Evolutionary conservation across 805 yeast species (phyloP), one percentile per base, ranked within the genome.

Genomic region (Nakazawaea ernobii): DNA sequence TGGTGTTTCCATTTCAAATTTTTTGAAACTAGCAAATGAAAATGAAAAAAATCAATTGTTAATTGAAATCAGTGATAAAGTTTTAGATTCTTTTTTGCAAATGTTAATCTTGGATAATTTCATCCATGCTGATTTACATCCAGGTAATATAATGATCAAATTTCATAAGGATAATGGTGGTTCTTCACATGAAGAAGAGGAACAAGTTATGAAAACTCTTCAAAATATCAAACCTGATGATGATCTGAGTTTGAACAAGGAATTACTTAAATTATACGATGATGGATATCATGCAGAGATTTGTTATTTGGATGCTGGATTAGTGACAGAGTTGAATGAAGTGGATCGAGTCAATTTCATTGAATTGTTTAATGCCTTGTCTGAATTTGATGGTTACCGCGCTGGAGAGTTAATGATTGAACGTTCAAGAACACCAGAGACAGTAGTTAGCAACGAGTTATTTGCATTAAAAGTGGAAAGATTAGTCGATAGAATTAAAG

Each of bases 351-450:
- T 80, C 27, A 94, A 94, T 60, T 94, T 94, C 60, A 79, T 94
- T 32, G 97, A 88, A 39, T 71, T 94, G 48, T 94, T 94, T 71
- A 84, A 85, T 56, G 86, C 97, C 0, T 69, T 94, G 32, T 86
- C 96, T 2, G 85, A 82, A 52, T 94, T 94, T 66, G 96, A 94
- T 63, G 99, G 99, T 0, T 90, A 86, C 61, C 75, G 74, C 51
- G 98, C 97, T 0, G 99, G 99, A 9, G 95, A 90, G 60, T 71
- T 94, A 48, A 92, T 94, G 97, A 82, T 91, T 50, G 97, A 90
- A 66, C 70, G 98, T 49, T 91, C 97, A 3, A 74, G 94, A 50
- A 90, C 98, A 0, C 99, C 99, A 0, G 95, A 88, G 42, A 86
- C 96, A 0, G 98, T 88, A 1, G 71, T 89, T 5, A 81, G 92